phyloP scores from a whole-genome alignment of 2,329 filamentous ascomycete species.

The Balansia obtecta region DNA sequence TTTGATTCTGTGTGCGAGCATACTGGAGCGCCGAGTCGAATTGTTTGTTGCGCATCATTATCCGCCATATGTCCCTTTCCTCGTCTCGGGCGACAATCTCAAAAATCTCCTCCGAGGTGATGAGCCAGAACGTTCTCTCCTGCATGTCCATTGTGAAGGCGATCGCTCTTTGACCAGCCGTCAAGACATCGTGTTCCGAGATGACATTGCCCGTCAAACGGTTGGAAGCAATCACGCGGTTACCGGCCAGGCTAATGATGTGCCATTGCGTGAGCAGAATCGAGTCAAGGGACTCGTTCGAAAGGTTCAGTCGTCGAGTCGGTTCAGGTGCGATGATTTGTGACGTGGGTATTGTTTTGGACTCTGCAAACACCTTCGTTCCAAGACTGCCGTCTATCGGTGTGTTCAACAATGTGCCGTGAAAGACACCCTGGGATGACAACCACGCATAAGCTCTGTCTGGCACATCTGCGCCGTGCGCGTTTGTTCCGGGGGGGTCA shows the following conservation, averaged over 20 bases:
- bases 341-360: slow-evolving; percentile 63
- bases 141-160: slow-evolving; percentile 80
- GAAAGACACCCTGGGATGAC: slow-evolving; percentile 72
- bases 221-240: slow-evolving; percentile 73
- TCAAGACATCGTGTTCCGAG: slow-evolving; percentile 77
- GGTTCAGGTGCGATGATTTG: slow-evolving; percentile 60
- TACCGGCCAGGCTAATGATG: slow-evolving; percentile 70
- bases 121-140: slow-evolving; percentile 96
- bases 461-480: slow-evolving; percentile 45
- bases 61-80: slow-evolving; percentile 85
- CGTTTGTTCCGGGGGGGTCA: slow-evolving; percentile 45
- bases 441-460: slow-evolving; percentile 86
- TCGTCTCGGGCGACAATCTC: slow-evolving; percentile 88
- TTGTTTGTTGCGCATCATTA: slow-evolving; percentile 75
- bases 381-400: slow-evolving; percentile 52
- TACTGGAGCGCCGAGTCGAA: slow-evolving; percentile 83
- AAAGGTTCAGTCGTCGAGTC: slow-evolving; percentile 49
- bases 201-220: slow-evolving; percentile 74
- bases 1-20: slow-evolving; percentile 68
- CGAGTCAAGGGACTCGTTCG: slow-evolving; percentile 62
- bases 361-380: slow-evolving; percentile 62
- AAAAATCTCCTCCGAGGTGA: slow-evolving; percentile 82
- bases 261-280: slow-evolving; percentile 91
- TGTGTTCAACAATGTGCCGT: slow-evolving; percentile 62
- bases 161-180: slow-evolving; percentile 66